These are phyloP conservation scores for Colletotrichum tropicale DNA, from an alignment of 2,329 filamentous ascomycete species.

Conservation along the genomic window DNA sequence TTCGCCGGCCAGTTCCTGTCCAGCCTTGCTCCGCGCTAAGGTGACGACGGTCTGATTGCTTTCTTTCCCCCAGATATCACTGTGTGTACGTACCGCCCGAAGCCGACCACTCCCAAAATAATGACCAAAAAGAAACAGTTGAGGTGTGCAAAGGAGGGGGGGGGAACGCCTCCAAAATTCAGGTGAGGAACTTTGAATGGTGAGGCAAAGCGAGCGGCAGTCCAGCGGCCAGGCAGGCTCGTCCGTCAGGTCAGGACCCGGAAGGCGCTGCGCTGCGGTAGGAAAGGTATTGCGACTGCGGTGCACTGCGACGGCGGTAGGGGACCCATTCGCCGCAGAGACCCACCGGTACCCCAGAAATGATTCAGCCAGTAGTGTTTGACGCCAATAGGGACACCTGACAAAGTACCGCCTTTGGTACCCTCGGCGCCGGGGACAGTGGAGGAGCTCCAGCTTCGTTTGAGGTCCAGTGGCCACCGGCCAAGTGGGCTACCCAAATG, in stretches of 20 bases:
- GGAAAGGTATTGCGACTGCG: neutral
- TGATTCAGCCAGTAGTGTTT: neutral
- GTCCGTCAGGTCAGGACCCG: neutral
- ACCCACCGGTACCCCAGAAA: slow-evolving; percentile 4
- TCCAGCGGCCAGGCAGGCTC: neutral
- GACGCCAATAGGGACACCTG: neutral
- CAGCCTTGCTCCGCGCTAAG: neutral
- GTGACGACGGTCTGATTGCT: neutral
- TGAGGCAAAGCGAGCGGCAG: neutral
- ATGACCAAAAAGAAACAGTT: neutral
- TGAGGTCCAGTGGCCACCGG: neutral
- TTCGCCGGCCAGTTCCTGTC: neutral
- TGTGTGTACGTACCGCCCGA: neutral
- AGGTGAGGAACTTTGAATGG: neutral
- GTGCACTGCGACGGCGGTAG: neutral
- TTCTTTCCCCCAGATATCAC: neutral
- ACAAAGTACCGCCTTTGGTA: neutral
- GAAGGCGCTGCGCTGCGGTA: neutral
- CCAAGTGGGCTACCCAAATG: neutral
- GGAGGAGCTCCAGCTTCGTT: neutral
- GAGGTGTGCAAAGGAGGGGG: neutral
- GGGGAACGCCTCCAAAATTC: neutral
- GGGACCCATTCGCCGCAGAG: neutral
- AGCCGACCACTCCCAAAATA: neutral
- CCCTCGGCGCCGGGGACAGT: neutral